Evolutionary conservation across 345 rosid species (phyloP).

Genomic region (Raphanus sativus): DNA sequence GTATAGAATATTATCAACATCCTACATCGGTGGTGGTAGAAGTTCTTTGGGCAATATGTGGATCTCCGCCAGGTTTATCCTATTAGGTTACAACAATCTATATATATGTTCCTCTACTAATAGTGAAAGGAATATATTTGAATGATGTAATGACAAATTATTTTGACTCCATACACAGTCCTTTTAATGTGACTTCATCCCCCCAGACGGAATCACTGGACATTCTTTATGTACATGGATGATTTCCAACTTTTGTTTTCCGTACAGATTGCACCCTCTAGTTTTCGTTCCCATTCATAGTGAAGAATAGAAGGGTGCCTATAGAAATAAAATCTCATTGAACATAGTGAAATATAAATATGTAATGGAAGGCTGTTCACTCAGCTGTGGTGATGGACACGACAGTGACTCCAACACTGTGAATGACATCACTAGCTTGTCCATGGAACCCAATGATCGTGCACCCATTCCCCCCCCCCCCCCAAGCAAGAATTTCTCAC

Average conservation of each 20-base stretch:
- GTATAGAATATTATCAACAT: not conserved
- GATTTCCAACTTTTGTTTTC: not conserved
- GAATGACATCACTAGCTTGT: slow-evolving; percentile 12
- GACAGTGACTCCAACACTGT: not conserved
- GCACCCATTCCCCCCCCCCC: not conserved
- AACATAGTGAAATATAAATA: not conserved
- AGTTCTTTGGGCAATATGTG: no score
- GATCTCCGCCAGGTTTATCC: no score
- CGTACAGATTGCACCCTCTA: not conserved
- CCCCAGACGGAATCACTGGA: not conserved
- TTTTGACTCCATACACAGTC: slow-evolving; percentile 1
- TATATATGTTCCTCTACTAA: no score
- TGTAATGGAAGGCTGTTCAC: not conserved
- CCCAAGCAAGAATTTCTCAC: slow-evolving; percentile 13
- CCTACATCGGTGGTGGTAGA: no score
- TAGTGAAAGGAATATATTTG: not conserved
- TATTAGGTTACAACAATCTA: no score
- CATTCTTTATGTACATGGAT: not conserved
- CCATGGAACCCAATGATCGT: slow-evolving; percentile 34
- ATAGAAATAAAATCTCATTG: not conserved
- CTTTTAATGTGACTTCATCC: not conserved
- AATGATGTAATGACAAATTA: not conserved
- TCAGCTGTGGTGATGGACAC: not conserved
- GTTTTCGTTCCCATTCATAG: not conserved
- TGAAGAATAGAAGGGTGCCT: not conserved